A percentile compares a stretch with the other conserved stretches of the same genome.
Evolutionary conservation across 2,329 filamentous ascomycete species (phyloP).

Genomic region (Sarocladium oryzae): DNA sequence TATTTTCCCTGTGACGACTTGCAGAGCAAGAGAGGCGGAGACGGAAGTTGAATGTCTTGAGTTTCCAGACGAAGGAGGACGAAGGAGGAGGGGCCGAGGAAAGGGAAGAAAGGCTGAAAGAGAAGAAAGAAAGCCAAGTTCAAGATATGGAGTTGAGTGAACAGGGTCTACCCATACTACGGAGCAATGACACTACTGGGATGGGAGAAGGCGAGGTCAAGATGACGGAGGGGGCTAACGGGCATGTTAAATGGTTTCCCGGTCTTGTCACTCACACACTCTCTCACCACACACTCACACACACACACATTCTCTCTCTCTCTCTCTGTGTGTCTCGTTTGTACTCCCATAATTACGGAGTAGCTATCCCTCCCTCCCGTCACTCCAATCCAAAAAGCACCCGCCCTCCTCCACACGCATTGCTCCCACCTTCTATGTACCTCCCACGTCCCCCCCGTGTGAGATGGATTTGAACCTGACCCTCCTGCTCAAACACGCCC

Average conservation of each 20-base stretch:
- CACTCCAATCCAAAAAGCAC: not conserved
- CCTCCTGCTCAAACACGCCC: slow-evolving; percentile 5
- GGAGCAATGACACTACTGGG: no score
- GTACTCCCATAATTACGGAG: no score
- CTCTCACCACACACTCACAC: no score
- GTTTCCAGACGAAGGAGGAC: not conserved
- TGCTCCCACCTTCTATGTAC: not conserved
- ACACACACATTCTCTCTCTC: no score
- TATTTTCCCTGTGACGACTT: not conserved
- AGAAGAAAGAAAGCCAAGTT: not conserved
- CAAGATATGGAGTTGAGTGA: no score
- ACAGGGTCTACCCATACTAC: no score
- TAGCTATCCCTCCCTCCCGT: no score
- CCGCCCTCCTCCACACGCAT: not conserved
- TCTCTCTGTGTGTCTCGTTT: not conserved
- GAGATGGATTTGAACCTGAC: not conserved
- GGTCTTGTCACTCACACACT: not conserved
- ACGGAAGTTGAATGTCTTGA: not conserved
- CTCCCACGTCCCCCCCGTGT: not conserved
- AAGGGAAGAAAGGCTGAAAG: not conserved
- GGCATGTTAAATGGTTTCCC: not conserved
- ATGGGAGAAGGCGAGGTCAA: not conserved
- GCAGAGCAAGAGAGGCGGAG: not conserved
- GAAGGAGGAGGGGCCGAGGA: no score
- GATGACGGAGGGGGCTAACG: not conserved